Evolutionary conservation across 2,329 filamentous ascomycete genomes (phyloP).

Genomic region (Elsinoe australis): DNA sequence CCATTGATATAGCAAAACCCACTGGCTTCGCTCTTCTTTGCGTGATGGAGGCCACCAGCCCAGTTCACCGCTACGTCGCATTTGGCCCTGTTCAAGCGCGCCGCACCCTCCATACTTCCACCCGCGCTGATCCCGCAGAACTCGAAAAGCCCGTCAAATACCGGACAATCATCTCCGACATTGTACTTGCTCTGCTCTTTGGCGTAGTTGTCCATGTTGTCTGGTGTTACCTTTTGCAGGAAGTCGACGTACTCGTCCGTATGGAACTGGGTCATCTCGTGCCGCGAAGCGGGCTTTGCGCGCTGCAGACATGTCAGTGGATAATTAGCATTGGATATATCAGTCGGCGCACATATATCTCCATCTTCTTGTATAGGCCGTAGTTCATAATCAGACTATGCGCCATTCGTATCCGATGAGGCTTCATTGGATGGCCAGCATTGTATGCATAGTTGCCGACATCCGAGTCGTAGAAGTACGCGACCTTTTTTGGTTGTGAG

Average conservation of each 20-base stretch:
- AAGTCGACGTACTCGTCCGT: constrained; percentile 68
- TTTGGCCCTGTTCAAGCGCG: constrained; percentile 59
- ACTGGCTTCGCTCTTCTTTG: constrained; percentile 42
- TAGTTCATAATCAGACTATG: constrained; percentile 63
- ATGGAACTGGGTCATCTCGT: constrained; percentile 67
- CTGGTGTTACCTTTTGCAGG: constrained; percentile 80
- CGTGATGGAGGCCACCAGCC: constrained; percentile 43
- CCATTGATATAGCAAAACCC: constrained; percentile 45
- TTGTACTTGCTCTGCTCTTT: constrained; percentile 80
- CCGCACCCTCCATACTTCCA: constrained; percentile 63
- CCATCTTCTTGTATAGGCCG: constrained; percentile 65
- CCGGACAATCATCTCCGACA: constrained; percentile 56
- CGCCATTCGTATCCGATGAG: constrained; percentile 59
- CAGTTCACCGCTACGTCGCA: constrained; percentile 57
- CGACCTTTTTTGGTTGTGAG: constrained; percentile 68
- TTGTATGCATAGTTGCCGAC: constrained; percentile 98
- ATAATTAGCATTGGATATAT: background rate
- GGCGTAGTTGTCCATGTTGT: constrained; percentile 92
- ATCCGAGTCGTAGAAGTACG: constrained; percentile 97
- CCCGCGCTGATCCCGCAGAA: constrained; percentile 64
- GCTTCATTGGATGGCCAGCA: constrained; percentile 60
- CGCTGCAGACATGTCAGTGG: constrained; percentile 19
- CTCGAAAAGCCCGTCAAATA: constrained; percentile 63
- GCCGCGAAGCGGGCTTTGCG: constrained; percentile 47
- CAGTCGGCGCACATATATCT: constrained; percentile 52